These are phyloP conservation scores for Escallonia rubra DNA, from an alignment of 129 eudicot species.

Conservation along the genomic window DNA sequence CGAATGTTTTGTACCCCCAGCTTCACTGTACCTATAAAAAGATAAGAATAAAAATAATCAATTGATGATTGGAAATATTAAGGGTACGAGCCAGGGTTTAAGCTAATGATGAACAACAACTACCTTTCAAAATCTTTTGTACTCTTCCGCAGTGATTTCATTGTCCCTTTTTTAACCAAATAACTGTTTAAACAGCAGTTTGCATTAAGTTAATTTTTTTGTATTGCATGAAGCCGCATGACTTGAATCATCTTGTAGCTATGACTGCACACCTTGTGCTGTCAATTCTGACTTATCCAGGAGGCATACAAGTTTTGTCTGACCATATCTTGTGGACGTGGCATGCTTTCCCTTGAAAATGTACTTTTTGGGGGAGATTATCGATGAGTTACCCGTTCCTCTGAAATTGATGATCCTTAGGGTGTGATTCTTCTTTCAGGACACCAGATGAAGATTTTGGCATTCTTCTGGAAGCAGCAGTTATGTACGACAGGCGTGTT, in stretches of 20 bases:
- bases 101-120: neutral
- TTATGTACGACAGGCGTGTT: conserved; percentile 92
- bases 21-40: neutral
- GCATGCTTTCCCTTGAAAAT: neutral
- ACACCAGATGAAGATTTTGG: conserved; percentile 96
- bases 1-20: neutral
- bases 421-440: conserved; percentile 37
- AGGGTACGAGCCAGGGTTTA: neutral
- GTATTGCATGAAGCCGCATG: neutral
- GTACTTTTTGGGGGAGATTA: neutral
- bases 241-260: neutral
- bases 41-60: too few species aligned
- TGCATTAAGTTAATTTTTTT: too few species aligned
- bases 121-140: too few species aligned
- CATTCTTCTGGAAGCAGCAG: conserved; percentile 93
- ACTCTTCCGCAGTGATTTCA: neutral
- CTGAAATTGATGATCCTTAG: neutral
- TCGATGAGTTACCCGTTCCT: neutral
- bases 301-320: neutral
- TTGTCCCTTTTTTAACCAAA: neutral
- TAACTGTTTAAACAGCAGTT: neutral
- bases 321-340: neutral
- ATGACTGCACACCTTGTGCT: neutral
- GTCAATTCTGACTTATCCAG: neutral
- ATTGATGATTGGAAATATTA: too few species aligned